Base-by-base conservation (phyloP, 768 basidiomycete genomes). In the Guyanaporus albipodus region DNA sequence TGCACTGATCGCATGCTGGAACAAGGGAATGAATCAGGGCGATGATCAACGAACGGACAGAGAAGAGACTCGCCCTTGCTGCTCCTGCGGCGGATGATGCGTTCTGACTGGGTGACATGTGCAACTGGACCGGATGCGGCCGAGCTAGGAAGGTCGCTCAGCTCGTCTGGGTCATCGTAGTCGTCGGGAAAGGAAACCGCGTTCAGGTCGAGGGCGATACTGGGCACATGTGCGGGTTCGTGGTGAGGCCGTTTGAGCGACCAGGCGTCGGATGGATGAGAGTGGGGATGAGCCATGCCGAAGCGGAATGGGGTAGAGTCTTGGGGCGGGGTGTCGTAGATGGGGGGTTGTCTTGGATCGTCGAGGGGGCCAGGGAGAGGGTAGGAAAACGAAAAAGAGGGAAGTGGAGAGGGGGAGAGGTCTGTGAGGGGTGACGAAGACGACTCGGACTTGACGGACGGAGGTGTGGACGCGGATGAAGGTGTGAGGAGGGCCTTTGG, bases 1-100 rank as follows among this genome's bases (percentile, higher is more conserved):
- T 79, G 64, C 90, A 91, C 59, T 91, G 87, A 67, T 91, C 89
- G 69, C 89, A 92, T 19, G 90, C 88, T 86, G 53, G 14, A 6
- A 23, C 11, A 33, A 29, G 37, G 14, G 10, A 8, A 11, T 5
- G 24, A n/a, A 34, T 52, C 19, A 46, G 50, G 9, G n/a, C 1
- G 18, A 26, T 4, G 1, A 12, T 19, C 15, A 6, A 23, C 9
- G 21, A 27, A 22, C 41, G 26, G 46, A 7, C 29, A 31, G 39
- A 12, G 36, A 38, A 8, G 37, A 40, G 33, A 65, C 67, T 18
- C 54, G 78, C 84, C 84, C 78, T 88, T 90, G 64, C 84, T 87
- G 55, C 87, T 89, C 55, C 87, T 70, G 45, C 87, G 73, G 46
- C 87, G 71, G 38, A 90, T 69, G 40, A 77, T 64, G 56, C 80